Conservation (phyloP, 2,329 filamentous ascomycete species). For the Trichoderma polysporum region DNA sequence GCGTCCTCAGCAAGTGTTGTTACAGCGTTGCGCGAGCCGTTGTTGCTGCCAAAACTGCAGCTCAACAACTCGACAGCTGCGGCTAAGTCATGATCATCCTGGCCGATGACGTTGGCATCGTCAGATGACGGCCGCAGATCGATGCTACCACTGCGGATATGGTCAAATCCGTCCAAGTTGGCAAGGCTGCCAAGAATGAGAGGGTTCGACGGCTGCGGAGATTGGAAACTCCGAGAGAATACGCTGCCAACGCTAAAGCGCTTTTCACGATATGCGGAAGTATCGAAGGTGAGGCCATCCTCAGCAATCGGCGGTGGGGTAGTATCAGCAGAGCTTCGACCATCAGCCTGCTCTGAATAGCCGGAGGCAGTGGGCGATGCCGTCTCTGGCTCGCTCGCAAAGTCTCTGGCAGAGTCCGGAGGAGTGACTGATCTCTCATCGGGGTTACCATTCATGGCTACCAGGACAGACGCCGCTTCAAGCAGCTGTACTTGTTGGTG, state of each 20-base stretch:
- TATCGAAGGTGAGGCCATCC: conserved; percentile 60
- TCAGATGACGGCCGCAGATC: conserved; percentile 78
- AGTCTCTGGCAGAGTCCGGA: conserved; percentile 64
- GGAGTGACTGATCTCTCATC: conserved; percentile 56
- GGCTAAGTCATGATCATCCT: conserved; percentile 84
- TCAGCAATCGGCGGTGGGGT: conserved; percentile 76
- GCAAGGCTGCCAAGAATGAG: conserved; percentile 48
- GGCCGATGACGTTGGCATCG: conserved; percentile 69
- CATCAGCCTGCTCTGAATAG: conserved; percentile 74
- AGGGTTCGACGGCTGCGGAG: conserved; percentile 65
- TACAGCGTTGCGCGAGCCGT: conserved; percentile 62
- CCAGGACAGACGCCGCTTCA: conserved; percentile 93
- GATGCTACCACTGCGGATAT: conserved; percentile 72
- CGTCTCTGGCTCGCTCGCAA: conserved; percentile 78
- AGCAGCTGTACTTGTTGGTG: conserved; percentile 98
- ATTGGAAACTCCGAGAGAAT: conserved; percentile 80
- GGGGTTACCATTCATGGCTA: conserved; percentile 72
- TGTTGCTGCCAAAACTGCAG: conserved; percentile 82
- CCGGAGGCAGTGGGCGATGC: conserved; percentile 78
- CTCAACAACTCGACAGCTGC: conserved; percentile 87
- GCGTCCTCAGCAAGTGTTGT: conserved; percentile 67
- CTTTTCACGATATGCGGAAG: conserved; percentile 54
- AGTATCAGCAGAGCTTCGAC: conserved; percentile 83
- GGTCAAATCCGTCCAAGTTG: conserved; percentile 47
- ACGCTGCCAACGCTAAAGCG: conserved; percentile 57